These are phyloP conservation scores for Globisporangium splendens DNA, from an alignment of 352 stramenopile species.

Conservation along the genomic window DNA sequence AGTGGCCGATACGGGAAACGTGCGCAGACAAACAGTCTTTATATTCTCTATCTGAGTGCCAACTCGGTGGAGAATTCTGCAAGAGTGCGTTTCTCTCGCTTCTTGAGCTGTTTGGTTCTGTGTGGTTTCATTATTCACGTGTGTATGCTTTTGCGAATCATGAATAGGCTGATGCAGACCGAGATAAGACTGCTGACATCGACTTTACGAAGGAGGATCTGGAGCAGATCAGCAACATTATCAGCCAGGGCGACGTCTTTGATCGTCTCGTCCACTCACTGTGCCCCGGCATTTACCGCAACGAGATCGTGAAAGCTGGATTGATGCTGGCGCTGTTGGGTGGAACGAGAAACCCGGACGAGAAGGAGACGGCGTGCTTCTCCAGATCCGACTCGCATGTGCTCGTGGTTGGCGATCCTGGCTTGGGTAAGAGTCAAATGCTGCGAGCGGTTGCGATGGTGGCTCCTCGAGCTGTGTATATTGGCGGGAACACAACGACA, in stretches of 20 bases:
- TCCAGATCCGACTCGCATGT: slow-evolving; percentile 94
- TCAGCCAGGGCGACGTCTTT: slow-evolving; percentile 88
- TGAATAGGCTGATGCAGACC: slow-evolving; percentile 33
- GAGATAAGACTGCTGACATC: slow-evolving; percentile 54
- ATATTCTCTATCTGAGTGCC: slow-evolving; percentile 92
- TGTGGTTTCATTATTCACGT: not conserved
- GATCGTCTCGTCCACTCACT: slow-evolving; percentile 93
- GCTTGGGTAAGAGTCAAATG: slow-evolving; percentile 96
- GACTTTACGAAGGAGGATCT: slow-evolving; percentile 91
- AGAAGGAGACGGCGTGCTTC: slow-evolving; percentile 51
- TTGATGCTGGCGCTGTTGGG: slow-evolving; percentile 95
- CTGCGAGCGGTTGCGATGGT: slow-evolving; percentile 89
- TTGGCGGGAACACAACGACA: slow-evolving; percentile 96
- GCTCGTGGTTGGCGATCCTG: slow-evolving; percentile 94
- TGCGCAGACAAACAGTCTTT: slow-evolving; percentile 90
- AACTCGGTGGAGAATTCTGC: slow-evolving; percentile 86
- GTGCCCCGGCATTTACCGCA: slow-evolving; percentile 96
- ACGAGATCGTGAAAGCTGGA: slow-evolving; percentile 97
- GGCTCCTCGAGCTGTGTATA: slow-evolving; percentile 93
- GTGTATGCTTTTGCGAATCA: too few species aligned
- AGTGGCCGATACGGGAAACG: slow-evolving; percentile 86
- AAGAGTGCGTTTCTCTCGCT: slow-evolving; percentile 26
- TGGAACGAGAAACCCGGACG: slow-evolving; percentile 77
- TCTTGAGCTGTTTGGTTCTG: not conserved
- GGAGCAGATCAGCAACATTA: slow-evolving; percentile 88